A percentile compares a stretch with the other conserved stretches of the same genome.
These are phyloP conservation scores for Neurospora sublineolata DNA, from an alignment of 495 filamentous ascomycete genomes.

Conservation along the genomic window DNA sequence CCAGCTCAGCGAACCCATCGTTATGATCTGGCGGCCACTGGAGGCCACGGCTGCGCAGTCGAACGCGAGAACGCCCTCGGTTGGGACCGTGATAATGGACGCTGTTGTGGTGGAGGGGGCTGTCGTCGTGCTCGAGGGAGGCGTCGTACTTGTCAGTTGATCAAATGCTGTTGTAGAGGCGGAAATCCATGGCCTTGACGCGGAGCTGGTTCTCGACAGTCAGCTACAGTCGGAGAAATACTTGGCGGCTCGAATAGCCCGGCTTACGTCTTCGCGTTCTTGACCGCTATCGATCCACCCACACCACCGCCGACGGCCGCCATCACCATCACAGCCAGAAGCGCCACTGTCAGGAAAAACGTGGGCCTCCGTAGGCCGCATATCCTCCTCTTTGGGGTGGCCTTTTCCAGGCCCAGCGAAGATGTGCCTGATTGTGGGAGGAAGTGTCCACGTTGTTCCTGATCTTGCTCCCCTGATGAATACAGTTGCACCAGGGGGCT, in stretches of 20 bases:
- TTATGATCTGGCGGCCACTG: conserved; percentile 1
- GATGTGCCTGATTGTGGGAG: not conserved
- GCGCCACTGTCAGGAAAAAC: not conserved
- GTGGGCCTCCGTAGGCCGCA: not conserved
- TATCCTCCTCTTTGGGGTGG: not conserved
- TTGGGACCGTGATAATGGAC: conserved; percentile 1
- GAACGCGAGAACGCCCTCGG: conserved; percentile 5
- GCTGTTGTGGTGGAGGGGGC: not conserved
- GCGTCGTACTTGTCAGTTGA: not conserved
- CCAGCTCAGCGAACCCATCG: conserved; percentile 1
- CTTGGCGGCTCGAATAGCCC: not conserved
- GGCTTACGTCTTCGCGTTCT: conserved; percentile 4
- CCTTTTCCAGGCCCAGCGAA: not conserved
- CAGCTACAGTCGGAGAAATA: not conserved
- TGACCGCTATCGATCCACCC: conserved; percentile 4
- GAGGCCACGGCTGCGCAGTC: conserved; percentile 1
- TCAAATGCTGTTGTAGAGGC: not conserved
- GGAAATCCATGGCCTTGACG: not conserved
- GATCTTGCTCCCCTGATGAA: not conserved
- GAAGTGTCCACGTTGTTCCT: not conserved
- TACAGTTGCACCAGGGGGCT: not conserved
- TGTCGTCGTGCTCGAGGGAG: not conserved
- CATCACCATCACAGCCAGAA: not conserved
- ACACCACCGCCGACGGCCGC: conserved; percentile 5
- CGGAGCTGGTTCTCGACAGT: not conserved